Evolutionary conservation across 495 filamentous ascomycete genomes (phyloP).

Genomic region (Bryoglossum gracile): DNA sequence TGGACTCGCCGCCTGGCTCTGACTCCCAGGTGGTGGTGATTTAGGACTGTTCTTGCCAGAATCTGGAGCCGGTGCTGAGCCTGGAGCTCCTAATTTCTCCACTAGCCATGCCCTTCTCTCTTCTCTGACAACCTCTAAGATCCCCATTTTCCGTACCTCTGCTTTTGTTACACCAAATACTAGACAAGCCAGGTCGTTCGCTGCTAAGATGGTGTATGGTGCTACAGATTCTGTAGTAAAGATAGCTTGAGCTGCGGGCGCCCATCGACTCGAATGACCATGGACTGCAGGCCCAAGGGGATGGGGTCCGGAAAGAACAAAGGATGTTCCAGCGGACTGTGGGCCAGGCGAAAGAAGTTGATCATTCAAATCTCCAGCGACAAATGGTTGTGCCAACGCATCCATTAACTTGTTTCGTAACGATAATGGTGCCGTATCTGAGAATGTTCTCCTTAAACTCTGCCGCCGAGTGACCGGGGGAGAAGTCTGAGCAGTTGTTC

Average conservation of each 20-base stretch:
- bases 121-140: conserved; percentile 86
- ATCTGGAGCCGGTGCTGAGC: conserved; percentile 27
- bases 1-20: conserved; percentile 37
- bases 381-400: conserved; percentile 77
- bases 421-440: conserved; percentile 63
- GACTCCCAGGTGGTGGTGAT: conserved; percentile 31
- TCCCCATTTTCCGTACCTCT: conserved; percentile 90
- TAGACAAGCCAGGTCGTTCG: conserved; percentile 95
- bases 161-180: conserved; percentile 92
- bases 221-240: conserved; percentile 84
- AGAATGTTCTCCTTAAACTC: conserved; percentile 80
- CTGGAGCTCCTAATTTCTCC: conserved; percentile 58
- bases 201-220: conserved; percentile 92
- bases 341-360: conserved; percentile 35
- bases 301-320: conserved; percentile 26
- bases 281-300: conserved; percentile 48
- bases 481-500: conserved; percentile 44
- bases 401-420: conserved; percentile 84
- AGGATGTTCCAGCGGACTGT: conserved; percentile 33
- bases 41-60: conserved; percentile 36
- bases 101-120: conserved; percentile 87
- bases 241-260: conserved; percentile 87
- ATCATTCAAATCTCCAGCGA: conserved; percentile 45
- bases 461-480: conserved; percentile 51
- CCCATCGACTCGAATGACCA: conserved; percentile 83